Percentiles rank a stretch among this genome's conserved stretches.
phyloP scores from a whole-genome alignment of 2,329 filamentous ascomycete species.

The Neonectria magnoliae region DNA sequence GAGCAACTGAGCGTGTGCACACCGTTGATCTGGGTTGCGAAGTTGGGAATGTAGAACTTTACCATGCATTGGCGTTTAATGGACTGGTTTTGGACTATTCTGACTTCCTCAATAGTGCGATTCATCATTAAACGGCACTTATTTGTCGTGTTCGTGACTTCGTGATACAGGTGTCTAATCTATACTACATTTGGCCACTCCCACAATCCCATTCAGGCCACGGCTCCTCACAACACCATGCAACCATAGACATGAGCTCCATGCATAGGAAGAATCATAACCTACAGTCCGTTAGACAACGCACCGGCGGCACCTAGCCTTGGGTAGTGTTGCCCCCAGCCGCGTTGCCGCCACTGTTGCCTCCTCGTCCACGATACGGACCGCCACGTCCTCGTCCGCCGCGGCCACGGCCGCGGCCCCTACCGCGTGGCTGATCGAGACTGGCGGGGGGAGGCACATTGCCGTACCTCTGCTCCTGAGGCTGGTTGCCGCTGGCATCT shows the following conservation, averaged over 20 bases:
- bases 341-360: constrained; percentile 35
- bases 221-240: constrained; percentile 8
- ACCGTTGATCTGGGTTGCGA: background rate
- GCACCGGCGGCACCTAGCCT: constrained; percentile 29
- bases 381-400: constrained; percentile 52
- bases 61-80: constrained; percentile 34
- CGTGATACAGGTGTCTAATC: constrained; percentile 36
- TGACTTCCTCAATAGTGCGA: background rate
- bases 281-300: constrained; percentile 6
- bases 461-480: constrained; percentile 54
- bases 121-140: constrained; percentile 7
- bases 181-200: constrained; percentile 35
- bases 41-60: constrained; percentile 15
- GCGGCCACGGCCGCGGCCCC: constrained; percentile 53
- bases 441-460: constrained; percentile 69
- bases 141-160: constrained; percentile 34
- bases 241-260: constrained; percentile 17
- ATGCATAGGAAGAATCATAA: constrained; percentile 6
- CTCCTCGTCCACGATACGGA: constrained; percentile 48
- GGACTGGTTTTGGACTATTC: constrained; percentile 18
- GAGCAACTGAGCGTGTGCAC: constrained; percentile 24
- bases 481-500: constrained; percentile 28
- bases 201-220: constrained; percentile 21
- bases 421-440: constrained; percentile 58
- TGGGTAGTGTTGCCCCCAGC: constrained; percentile 31